Conservation (phyloP, 2,329 filamentous ascomycete genomes). For the Camptophora hylomeconis region DNA sequence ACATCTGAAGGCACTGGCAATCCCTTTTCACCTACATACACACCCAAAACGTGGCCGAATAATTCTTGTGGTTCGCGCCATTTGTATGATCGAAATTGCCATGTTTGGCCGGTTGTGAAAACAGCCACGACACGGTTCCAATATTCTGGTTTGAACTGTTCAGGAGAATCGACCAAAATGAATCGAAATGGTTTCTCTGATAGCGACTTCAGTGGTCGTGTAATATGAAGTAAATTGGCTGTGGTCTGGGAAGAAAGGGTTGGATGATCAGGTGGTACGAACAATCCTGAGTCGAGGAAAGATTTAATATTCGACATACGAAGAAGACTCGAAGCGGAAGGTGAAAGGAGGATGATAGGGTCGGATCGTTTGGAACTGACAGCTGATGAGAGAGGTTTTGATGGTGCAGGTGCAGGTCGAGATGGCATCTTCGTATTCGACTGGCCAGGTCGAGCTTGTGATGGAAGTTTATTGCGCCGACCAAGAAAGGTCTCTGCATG, state of each 20-base stretch:
- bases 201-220: slow-evolving; percentile 55
- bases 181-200: slow-evolving; percentile 63
- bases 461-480: slow-evolving; percentile 28
- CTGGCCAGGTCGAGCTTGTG: slow-evolving; percentile 30
- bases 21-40: slow-evolving; percentile 85
- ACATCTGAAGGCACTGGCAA: slow-evolving; percentile 68
- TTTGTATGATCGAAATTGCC: slow-evolving; percentile 98
- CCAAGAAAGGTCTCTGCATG: slow-evolving; percentile 64
- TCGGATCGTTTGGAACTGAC: slow-evolving; percentile 41
- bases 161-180: slow-evolving; percentile 84
- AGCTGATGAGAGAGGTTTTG: slow-evolving; percentile 15
- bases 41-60: slow-evolving; percentile 74
- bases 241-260: slow-evolving; percentile 48
- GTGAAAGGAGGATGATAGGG: slow-evolving; percentile 93
- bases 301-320: slow-evolving; percentile 92
- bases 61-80: slow-evolving; percentile 82
- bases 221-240: slow-evolving; percentile 74
- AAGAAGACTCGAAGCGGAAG: slow-evolving; percentile 84
- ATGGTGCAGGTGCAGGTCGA: slow-evolving; percentile 10
- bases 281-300: slow-evolving; percentile 77
- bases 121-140: slow-evolving; percentile 92
- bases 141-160: slow-evolving; percentile 96
- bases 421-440: slow-evolving; percentile 10
- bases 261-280: slow-evolving; percentile 58
- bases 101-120: slow-evolving; percentile 92